Evolutionary conservation across 1,284 basidiomycete species (phyloP).

Genomic region (Bjerkandera adusta): DNA sequence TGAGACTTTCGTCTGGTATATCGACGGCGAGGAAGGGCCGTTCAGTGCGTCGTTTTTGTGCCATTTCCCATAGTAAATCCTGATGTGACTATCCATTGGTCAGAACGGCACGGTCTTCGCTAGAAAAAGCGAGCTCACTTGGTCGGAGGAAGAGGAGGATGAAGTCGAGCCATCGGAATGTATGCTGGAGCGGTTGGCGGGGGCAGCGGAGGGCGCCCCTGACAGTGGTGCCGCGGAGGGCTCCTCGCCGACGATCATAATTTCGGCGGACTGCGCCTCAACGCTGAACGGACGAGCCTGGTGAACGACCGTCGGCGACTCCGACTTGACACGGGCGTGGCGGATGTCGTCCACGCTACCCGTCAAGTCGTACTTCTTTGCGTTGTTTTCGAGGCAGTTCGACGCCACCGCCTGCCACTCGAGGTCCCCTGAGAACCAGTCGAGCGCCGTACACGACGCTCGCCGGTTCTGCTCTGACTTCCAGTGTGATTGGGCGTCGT

Average conservation of each 20-base stretch:
- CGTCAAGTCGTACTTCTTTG: not conserved
- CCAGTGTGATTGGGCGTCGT: not conserved
- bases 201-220: too few relatives aligned
- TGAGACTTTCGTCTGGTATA: too few relatives aligned
- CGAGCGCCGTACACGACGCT: slow-evolving; percentile 7
- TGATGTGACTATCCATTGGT: too few relatives aligned
- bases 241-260: not conserved
- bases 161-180: too few relatives aligned
- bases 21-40: too few relatives aligned
- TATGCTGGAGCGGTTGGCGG: too few relatives aligned
- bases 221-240: too few relatives aligned
- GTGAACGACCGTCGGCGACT: slow-evolving; percentile 11
- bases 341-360: slow-evolving; percentile 4
- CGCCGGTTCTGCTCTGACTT: slow-evolving; percentile 3
- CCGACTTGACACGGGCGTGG: slow-evolving; percentile 10
- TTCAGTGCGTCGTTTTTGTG: too few relatives aligned
- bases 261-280: slow-evolving; percentile 3
- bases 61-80: too few relatives aligned
- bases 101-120: too few relatives aligned
- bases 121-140: too few relatives aligned
- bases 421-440: slow-evolving; percentile 6
- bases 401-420: slow-evolving; percentile 9
- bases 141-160: too few relatives aligned
- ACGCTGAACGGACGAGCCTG: not conserved
- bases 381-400: not conserved